Base-by-base conservation (phyloP, 116 monocot genomes). In the Iris pallida region DNA sequence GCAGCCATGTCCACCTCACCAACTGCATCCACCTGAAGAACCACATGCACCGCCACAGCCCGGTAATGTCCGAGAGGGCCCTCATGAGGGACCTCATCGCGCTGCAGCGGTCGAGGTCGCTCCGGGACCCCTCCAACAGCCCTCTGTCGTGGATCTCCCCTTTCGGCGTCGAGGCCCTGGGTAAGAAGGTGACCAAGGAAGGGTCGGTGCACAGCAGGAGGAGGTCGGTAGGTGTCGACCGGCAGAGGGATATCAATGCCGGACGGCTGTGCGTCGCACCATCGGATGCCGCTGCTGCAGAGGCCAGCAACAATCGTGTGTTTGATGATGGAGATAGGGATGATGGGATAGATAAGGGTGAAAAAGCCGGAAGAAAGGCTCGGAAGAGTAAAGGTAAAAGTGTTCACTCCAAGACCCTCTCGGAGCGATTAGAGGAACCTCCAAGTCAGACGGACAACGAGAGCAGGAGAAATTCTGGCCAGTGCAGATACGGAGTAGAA, bases 1-100 rank as follows among this genome's bases (percentile, higher is more conserved):
- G 83, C 9, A 79, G 76, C 61, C 94, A 95, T 65, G 74, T 86
- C 11, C 94, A 95, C 69, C 75, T 95, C 64, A 90, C 94, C 41
- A 95, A 95, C 71, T 95, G 94, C 81, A 86, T 95, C 67, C 91
- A 95, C 47, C 60, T 90, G 68, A 90, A 78, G 73, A 85, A 95
- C 74, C 85, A 90, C 66, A 80, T 82, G 74, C 88, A 86, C 56
- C 80, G 76, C 13, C 79, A 71, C 20, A 88, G 85, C 66, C 88
- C 90, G 10, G 49, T 51, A 51, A 45, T 75, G 42, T 76, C 86
- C 4, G 83, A 80, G 57, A 75, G 79, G 58, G 80, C 83, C 60
- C 79, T 95, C 16, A 77, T 79, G 73, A 83, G 91, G 68, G 85
- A 95, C 75, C 81, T 95, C 9, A 68, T 83, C 14, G 73, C 72